These are phyloP conservation scores for Penicillium arizonense DNA, from an alignment of 495 filamentous ascomycete species.

Conservation along the genomic window DNA sequence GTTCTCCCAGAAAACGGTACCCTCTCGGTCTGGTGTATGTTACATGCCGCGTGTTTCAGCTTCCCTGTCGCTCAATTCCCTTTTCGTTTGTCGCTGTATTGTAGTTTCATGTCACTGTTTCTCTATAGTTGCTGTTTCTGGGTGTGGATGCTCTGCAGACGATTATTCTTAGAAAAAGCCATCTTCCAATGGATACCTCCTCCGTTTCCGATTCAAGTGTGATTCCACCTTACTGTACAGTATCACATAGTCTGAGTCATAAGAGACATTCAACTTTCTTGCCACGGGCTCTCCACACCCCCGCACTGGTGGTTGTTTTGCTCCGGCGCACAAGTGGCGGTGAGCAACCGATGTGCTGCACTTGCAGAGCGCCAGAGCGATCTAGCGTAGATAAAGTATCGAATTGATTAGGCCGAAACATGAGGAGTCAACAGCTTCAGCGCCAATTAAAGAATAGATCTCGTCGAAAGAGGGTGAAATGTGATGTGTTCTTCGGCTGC, in stretches of 20 bases:
- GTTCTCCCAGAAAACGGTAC: no score
- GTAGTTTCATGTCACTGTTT: slow-evolving; percentile 7
- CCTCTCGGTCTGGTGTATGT: no score
- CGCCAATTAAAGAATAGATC: no score
- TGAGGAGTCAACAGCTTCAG: neutral
- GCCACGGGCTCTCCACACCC: neutral
- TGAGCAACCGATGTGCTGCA: slow-evolving; percentile 19
- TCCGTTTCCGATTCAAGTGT: neutral
- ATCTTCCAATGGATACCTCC: no score
- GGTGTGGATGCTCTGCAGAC: neutral
- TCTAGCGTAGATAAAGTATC: neutral
- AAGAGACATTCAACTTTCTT: neutral
- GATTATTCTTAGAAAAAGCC: neutral
- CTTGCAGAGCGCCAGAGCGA: slow-evolving; percentile 3
- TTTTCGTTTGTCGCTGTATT: slow-evolving; percentile 19
- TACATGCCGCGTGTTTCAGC: neutral
- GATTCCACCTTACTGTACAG: neutral
- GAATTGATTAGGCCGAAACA: neutral
- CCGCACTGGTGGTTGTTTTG: slow-evolving; percentile 11
- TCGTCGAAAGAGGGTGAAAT: no score
- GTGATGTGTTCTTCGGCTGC: no score
- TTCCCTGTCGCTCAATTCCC: slow-evolving; percentile 11
- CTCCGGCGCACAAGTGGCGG: slow-evolving; percentile 23
- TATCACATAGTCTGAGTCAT: neutral
- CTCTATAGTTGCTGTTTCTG: neutral